Evolutionary conservation across 768 basidiomycete species (phyloP), one percentile per base, ranked within the genome.

Genomic region (Porphyrellus cyaneotinctus): DNA sequence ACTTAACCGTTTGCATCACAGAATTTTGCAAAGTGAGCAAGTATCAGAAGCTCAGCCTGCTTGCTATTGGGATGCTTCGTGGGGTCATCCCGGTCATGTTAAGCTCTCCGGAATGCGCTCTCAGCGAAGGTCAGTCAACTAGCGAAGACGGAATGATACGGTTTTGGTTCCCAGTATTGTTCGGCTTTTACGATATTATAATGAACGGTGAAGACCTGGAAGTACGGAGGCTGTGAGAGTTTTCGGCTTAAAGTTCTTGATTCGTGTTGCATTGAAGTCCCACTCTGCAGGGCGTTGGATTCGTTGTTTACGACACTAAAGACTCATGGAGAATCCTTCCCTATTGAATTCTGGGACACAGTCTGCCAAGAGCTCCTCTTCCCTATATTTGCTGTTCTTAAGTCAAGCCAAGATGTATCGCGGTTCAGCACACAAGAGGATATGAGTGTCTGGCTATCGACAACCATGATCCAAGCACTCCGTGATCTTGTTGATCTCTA

Each of bases 1-100:
- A 99, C 71, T 70, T 99, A 48, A 95, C 89, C 8, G 92, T 95
- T 35, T 99, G 97, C 75, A 88, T 99, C 61, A 97, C 95, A 32
- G 97, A 98, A 69, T 99, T 98, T 74, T 95, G 91, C 78, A 98
- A 98, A 80, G 93, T 95, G 62, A 94, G 86, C 82, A 98, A 98
- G 71, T 98, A 92, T 72, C 97, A 99, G 72, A 97, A 97, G 68
- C 95, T 98, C 75, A 92, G 91, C 65, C 72, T 99, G 24, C 79
- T 97, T 57, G 94, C 95, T 3, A 98, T 98, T 55, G 94, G 88
- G 15, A 97, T 98, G 93, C 81, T 99, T 45, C 85, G 92, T 30
- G 91, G 88, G 20, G 79, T 95, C 45, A 95, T 98, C 42, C 90
- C 91, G 6, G 85, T 88, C 47, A 97, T 99, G 93, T 74, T 97